Evolutionary conservation across 2,329 filamentous ascomycete species (phyloP).

Genomic region (Trichoderma aggressivum): DNA sequence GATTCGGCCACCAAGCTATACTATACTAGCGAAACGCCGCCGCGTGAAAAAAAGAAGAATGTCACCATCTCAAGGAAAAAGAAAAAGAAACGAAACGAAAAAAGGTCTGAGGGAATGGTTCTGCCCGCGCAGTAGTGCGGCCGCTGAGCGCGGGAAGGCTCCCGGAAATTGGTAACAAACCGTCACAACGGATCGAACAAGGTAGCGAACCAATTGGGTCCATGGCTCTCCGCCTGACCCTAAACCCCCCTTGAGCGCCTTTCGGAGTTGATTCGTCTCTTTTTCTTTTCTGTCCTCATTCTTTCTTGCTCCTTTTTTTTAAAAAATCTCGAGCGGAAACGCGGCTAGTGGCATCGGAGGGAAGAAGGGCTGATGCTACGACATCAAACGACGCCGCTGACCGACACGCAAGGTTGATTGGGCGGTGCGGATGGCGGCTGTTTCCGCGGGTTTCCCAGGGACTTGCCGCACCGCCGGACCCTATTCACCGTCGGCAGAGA

Average conservation of each 20-base stretch:
- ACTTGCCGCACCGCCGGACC: neutral
- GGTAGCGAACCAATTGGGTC: conserved; percentile 5
- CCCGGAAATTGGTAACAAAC: conserved; percentile 3
- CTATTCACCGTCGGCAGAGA: neutral
- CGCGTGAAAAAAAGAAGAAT: neutral
- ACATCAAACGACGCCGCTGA: neutral
- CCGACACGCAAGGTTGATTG: neutral
- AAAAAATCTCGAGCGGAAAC: too few relatives aligned
- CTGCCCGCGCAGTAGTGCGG: conserved; percentile 5
- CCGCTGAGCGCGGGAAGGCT: conserved; percentile 9
- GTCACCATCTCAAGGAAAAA: neutral
- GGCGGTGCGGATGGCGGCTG: conserved; percentile 11
- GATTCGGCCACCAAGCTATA: neutral
- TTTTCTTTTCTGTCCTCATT: neutral
- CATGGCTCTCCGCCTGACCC: neutral
- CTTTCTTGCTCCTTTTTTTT: neutral
- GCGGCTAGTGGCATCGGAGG: neutral
- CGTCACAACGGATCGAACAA: neutral
- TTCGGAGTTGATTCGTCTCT: neutral
- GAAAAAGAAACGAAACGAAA: neutral
- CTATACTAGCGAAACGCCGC: neutral
- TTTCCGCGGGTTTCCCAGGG: neutral
- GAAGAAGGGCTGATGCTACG: neutral
- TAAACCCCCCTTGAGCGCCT: neutral
- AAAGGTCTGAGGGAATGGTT: neutral